A percentile compares a stretch with the other conserved stretches of the same genome.
phyloP scores from a whole-genome alignment of 1,284 basidiomycete genomes.

The Apiotrichum gamsii region DNA sequence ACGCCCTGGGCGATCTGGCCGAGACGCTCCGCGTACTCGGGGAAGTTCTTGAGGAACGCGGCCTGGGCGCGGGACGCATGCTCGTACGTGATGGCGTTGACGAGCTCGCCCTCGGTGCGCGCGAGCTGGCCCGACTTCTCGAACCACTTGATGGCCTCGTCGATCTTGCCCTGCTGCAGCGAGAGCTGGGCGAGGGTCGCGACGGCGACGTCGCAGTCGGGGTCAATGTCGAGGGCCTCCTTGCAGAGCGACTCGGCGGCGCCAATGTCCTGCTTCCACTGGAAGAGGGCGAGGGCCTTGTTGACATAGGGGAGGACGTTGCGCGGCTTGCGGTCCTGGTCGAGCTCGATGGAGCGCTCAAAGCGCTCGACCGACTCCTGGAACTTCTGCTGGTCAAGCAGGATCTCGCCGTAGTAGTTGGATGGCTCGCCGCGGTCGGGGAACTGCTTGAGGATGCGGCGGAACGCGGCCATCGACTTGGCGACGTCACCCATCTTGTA shows the following conservation, averaged over 20 bases:
- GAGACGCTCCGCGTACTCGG: constrained; percentile 59
- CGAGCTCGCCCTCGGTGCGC: constrained; percentile 82
- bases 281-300: constrained; percentile 91
- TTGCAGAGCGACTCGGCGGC: constrained; percentile 79
- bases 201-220: constrained; percentile 93
- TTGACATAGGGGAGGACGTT: constrained; percentile 95
- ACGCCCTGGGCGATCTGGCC: constrained; percentile 46
- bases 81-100: constrained; percentile 72
- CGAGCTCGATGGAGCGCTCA: constrained; percentile 84
- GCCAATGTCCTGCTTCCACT: constrained; percentile 86
- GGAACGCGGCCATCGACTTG: constrained; percentile 83
- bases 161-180: constrained; percentile 85
- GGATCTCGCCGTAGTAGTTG: constrained; percentile 92
- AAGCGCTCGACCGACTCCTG: constrained; percentile 92
- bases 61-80: constrained; percentile 74
- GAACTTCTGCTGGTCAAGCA: constrained; percentile 87
- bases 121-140: constrained; percentile 77
- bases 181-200: constrained; percentile 91
- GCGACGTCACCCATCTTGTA: constrained; percentile 81
- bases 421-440: constrained; percentile 75
- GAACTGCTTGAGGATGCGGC: constrained; percentile 71
- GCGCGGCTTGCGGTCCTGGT: constrained; percentile 57
- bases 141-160: constrained; percentile 82
- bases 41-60: constrained; percentile 74
- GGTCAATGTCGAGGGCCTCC: constrained; percentile 79